phyloP scores from a whole-genome alignment of 2,329 filamentous ascomycete genomes.

The Epicoccum nigrum region DNA sequence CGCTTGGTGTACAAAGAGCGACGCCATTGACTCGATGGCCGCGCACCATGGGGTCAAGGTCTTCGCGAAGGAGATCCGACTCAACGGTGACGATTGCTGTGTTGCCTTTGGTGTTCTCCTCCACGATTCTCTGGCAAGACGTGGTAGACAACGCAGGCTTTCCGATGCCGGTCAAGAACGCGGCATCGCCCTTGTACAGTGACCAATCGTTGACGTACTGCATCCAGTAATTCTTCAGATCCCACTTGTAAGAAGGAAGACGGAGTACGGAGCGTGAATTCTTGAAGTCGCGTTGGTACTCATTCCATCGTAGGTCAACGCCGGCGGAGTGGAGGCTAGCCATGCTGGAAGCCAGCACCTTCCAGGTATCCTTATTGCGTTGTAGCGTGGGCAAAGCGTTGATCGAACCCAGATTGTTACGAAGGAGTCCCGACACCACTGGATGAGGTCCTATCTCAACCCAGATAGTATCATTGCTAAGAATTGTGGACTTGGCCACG shows the following conservation, averaged over 20 bases:
- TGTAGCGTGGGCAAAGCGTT: too few relatives aligned
- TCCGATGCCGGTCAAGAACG: too few relatives aligned
- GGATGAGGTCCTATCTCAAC: neutral
- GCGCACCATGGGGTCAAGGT: neutral
- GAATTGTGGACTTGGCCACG: neutral
- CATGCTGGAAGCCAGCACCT: neutral
- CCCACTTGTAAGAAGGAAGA: slow-evolving; percentile 47
- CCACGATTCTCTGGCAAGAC: too few relatives aligned
- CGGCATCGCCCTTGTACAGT: slow-evolving; percentile 25
- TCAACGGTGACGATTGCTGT: slow-evolving; percentile 1
- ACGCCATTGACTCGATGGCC: neutral
- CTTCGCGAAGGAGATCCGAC: neutral
- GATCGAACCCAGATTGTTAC: neutral
- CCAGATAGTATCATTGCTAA: neutral
- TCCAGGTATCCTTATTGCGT: neutral
- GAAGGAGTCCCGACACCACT: slow-evolving; percentile 59
- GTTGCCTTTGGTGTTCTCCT: neutral
- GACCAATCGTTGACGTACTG: slow-evolving; percentile 44
- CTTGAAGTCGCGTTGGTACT: slow-evolving; percentile 37
- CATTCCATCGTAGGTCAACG: neutral
- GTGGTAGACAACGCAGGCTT: too few relatives aligned
- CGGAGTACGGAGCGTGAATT: slow-evolving; percentile 5
- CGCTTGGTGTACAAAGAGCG: neutral
- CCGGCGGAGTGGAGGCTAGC: neutral
- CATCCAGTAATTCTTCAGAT: slow-evolving; percentile 49